phyloP scores from a whole-genome alignment of 108 stramenopile species.

The Phaeodactylum tricornutum region DNA sequence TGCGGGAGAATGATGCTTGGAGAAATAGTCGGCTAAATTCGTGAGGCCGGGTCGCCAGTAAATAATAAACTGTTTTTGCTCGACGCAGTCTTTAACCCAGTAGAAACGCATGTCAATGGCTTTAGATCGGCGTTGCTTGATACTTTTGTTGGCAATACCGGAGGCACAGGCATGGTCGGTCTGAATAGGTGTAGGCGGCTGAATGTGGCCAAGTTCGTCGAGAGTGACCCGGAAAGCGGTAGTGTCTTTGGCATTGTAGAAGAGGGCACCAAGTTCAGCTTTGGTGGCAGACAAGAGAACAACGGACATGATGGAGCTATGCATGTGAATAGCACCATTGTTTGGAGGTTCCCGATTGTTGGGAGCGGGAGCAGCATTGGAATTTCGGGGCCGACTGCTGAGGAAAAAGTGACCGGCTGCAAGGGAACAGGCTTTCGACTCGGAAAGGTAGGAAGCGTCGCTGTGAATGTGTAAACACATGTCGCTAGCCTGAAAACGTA shows the following conservation, averaged over 20 bases:
- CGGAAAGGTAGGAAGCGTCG: conserved; percentile 28
- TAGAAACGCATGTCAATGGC: too few species aligned
- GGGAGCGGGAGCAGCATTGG: too few species aligned
- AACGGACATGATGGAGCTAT: not conserved
- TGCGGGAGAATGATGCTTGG: too few species aligned
- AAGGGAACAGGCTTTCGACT: conserved; percentile 17
- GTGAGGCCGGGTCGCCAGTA: too few species aligned
- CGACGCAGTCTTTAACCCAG: too few species aligned
- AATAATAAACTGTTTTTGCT: too few species aligned
- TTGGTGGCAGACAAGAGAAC: conserved; percentile 29
- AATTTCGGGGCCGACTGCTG: too few species aligned
- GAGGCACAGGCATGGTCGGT: conserved; percentile 29
- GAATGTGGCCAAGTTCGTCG: conserved; percentile 27
- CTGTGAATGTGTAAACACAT: conserved; percentile 23
- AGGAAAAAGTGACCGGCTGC: conserved; percentile 20
- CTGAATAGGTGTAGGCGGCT: conserved; percentile 25
- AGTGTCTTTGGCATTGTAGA: conserved; percentile 20
- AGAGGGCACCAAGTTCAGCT: conserved; percentile 27
- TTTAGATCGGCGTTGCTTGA: too few species aligned
- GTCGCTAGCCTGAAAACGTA: conserved; percentile 20
- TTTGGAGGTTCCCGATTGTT: conserved; percentile 7
- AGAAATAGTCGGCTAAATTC: too few species aligned
- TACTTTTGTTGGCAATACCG: conserved; percentile 29
- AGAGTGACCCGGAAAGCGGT: conserved; percentile 9
- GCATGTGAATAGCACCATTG: conserved; percentile 8